These are phyloP conservation scores for Pyrus bretschneideri DNA, from an alignment of 306 rosid genomes.

Conservation along the genomic window DNA sequence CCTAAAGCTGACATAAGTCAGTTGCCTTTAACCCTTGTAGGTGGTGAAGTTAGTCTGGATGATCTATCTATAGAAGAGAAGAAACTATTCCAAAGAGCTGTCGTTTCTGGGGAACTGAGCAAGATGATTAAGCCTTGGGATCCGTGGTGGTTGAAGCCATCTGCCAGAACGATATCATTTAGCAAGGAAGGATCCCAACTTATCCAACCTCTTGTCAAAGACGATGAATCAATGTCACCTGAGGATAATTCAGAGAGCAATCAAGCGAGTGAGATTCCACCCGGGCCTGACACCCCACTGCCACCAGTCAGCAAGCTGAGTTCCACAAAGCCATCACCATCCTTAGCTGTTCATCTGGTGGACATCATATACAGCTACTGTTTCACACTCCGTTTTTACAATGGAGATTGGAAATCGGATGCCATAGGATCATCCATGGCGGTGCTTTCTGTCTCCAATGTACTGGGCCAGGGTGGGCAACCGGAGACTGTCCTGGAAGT, in stretches of 20 bases:
- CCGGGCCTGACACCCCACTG: slow-evolving; percentile 59
- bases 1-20: slow-evolving; percentile 15
- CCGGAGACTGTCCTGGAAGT: slow-evolving; percentile 65
- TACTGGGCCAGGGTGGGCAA: slow-evolving; percentile 61
- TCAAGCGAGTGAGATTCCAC: slow-evolving; percentile 50
- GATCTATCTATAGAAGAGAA: slow-evolving; percentile 75
- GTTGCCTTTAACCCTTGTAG: slow-evolving; percentile 31
- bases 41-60: slow-evolving; percentile 62
- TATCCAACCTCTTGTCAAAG: slow-evolving; percentile 44
- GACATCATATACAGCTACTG: slow-evolving; percentile 74
- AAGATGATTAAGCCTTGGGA: slow-evolving; percentile 94
- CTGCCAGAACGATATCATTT: slow-evolving; percentile 63
- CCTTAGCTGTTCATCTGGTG: slow-evolving; percentile 65
- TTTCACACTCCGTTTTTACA: slow-evolving; percentile 77
- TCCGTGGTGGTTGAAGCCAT: slow-evolving; percentile 86
- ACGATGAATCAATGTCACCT: slow-evolving; percentile 14
- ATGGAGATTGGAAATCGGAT: slow-evolving; percentile 81
- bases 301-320: slow-evolving; percentile 69
- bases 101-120: slow-evolving; percentile 80
- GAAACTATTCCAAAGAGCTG: slow-evolving; percentile 72
- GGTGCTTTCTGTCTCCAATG: slow-evolving; percentile 60
- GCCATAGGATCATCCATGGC: slow-evolving; percentile 59
- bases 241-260: slow-evolving; percentile 22
- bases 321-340: slow-evolving; percentile 68
- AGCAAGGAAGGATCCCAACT: slow-evolving; percentile 80